Base-by-base conservation (phyloP, 1,139 yeast genomes). In the Blastobotrys arbuscula region DNA sequence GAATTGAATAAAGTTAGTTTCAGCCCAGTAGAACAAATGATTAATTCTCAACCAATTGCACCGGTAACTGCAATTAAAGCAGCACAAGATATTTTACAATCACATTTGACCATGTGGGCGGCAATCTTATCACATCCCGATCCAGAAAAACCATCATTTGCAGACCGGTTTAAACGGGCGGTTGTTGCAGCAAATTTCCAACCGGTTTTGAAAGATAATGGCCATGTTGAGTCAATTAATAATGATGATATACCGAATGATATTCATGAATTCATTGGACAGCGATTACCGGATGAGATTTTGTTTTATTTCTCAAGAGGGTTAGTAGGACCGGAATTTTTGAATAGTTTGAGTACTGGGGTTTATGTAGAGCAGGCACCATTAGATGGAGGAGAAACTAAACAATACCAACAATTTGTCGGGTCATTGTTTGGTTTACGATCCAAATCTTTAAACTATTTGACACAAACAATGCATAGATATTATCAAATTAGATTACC, bases 271-370 rank as follows among this genome's bases (percentile, higher is more conserved):
- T 77, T 90, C 47, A 76, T 92, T 46, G 89, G 95, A 3, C 90
- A 86, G 64, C 77, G 94, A 60, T 72, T 92, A 48, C 96, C 97
- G 1, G 86, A 89, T 43, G 97, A 90, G 67, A 73, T 85, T 42
- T 83, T 81, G 62, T 88, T 84, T 62, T 92, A 89, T 66, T 80
- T 82, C 60, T 82, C 95, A 0, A 68, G 84, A 48, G 98, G 97
- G 1, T 64, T 90, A 39, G 70, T 84, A 23, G 79, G 84, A 7
- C 73, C 85, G 7, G 81, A 79, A 52, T 64, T 86, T 37, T 72
- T 85, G 45, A 86, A 84, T 54, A 78, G 88, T 0, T 73, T 89
- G 20, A 24, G 45, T 26, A 35, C 46, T 16, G 94, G 92, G 2
- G 70, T 71, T 36, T 75, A 79, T 52, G 69, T 76, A 21, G 84